phyloP scores from a whole-genome alignment of 495 filamentous ascomycete species.

The Polyplosphaeria fusca region DNA sequence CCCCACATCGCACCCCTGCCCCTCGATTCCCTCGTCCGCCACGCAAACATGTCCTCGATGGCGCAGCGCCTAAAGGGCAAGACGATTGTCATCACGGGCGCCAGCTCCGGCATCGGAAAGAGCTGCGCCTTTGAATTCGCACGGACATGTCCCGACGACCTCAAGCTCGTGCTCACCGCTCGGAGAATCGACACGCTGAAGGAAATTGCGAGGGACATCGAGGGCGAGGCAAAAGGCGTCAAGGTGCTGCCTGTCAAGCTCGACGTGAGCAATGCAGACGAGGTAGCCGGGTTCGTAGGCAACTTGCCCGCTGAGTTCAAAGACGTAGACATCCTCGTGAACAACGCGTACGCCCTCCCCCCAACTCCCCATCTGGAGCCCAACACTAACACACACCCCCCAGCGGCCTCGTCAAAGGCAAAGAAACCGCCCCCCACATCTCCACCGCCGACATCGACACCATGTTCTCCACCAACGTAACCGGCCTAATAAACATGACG shows the following conservation, averaged over 20 bases:
- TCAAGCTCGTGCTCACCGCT: constrained; percentile 85
- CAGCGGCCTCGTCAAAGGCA: constrained; percentile 82
- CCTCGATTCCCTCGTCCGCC: not conserved
- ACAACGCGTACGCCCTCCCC: constrained; percentile 75
- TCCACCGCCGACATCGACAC: constrained; percentile 73
- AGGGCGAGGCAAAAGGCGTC: constrained; percentile 77
- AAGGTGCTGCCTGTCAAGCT: constrained; percentile 77
- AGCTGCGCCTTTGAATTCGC: constrained; percentile 90
- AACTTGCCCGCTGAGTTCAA: constrained; percentile 77
- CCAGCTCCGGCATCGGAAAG: constrained; percentile 87
- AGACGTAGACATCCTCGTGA: constrained; percentile 86
- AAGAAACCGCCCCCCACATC: constrained; percentile 84
- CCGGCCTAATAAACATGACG: constrained; percentile 93
- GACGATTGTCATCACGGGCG: constrained; percentile 88
- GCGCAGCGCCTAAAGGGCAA: constrained; percentile 88
- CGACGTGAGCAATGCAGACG: constrained; percentile 78
- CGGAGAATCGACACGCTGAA: constrained; percentile 74
- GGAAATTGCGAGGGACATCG: constrained; percentile 74
- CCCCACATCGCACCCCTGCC: constrained; percentile 1
- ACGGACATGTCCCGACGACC: constrained; percentile 70
- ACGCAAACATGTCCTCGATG: constrained; percentile 48
- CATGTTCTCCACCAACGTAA: constrained; percentile 94
- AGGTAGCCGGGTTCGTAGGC: constrained; percentile 71
- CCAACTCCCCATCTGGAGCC: not conserved
- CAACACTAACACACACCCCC: not conserved